phyloP scores from a whole-genome alignment of 1,139 yeast genomes.

The Dujonia santamariae region DNA sequence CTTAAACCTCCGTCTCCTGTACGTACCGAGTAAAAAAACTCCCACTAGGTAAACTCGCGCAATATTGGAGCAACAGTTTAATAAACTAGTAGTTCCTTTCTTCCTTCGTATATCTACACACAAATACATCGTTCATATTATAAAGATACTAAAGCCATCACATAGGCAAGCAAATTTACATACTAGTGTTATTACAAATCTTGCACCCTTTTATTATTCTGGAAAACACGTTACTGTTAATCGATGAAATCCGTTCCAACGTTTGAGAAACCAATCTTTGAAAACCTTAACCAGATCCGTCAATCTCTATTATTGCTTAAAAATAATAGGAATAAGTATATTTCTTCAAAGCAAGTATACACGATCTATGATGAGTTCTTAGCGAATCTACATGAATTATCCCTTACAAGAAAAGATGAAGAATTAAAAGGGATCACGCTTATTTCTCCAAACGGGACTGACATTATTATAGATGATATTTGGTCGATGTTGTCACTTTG shows the following conservation, averaged over 20 bases:
- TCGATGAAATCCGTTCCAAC: slow-evolving; percentile 34
- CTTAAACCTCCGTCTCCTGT: too few species aligned
- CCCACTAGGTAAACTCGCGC: too few species aligned
- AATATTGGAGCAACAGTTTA: too few species aligned
- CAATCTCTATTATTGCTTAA: slow-evolving; percentile 52
- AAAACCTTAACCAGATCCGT: slow-evolving; percentile 47
- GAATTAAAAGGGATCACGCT: slow-evolving; percentile 45
- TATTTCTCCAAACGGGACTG: slow-evolving; percentile 48
- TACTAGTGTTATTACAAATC: too few species aligned
- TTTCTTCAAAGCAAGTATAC: slow-evolving; percentile 63
- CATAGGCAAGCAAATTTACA: too few species aligned
- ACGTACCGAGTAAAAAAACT: too few species aligned
- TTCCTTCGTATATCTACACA: not conserved
- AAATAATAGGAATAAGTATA: slow-evolving; percentile 59
- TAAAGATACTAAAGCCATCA: too few species aligned
- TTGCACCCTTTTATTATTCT: too few species aligned
- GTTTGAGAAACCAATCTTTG: slow-evolving; percentile 51
- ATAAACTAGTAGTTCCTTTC: too few species aligned
- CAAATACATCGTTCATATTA: too few species aligned
- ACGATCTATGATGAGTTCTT: slow-evolving; percentile 53
- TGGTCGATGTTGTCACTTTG: slow-evolving; percentile 84
- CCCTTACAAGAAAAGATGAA: slow-evolving; percentile 45
- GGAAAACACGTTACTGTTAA: too few species aligned
- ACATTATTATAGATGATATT: slow-evolving; percentile 78
- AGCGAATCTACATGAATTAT: slow-evolving; percentile 47